Conservation (phyloP, 2,329 filamentous ascomycete species). For the Talaromyces sp. region DNA sequence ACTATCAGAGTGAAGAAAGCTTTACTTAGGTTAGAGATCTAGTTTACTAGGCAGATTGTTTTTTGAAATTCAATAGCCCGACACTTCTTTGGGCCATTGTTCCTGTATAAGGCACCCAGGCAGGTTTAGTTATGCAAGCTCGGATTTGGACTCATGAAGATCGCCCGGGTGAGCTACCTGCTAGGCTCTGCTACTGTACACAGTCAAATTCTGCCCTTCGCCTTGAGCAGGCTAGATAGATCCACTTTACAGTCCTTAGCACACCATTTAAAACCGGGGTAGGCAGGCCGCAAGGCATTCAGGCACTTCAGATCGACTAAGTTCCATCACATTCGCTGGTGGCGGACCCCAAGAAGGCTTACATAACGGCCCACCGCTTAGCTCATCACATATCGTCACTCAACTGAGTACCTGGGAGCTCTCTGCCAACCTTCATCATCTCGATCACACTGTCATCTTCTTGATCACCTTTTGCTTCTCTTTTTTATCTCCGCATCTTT, state of each 20-base stretch:
- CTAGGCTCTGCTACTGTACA: too few relatives aligned
- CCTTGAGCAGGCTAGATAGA: neutral
- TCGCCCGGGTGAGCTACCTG: too few relatives aligned
- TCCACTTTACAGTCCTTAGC: neutral
- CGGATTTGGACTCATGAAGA: too few relatives aligned
- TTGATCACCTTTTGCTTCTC: constrained; percentile 17
- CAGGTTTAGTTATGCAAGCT: too few relatives aligned
- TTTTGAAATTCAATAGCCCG: too few relatives aligned
- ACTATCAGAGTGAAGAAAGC: too few relatives aligned
- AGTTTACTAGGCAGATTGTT: too few relatives aligned
- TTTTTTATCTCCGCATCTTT: constrained; percentile 16
- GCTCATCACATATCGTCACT: constrained; percentile 44
- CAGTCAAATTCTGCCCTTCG: too few relatives aligned
- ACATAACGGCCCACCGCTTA: constrained; percentile 31
- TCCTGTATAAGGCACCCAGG: too few relatives aligned
- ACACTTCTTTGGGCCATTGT: too few relatives aligned
- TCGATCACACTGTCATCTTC: constrained; percentile 9
- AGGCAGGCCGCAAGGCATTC: constrained; percentile 13
- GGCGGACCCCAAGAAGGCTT: constrained; percentile 29
- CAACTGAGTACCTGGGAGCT: constrained; percentile 35
- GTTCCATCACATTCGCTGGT: constrained; percentile 43
- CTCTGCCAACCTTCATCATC: constrained; percentile 19
- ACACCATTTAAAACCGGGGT: neutral
- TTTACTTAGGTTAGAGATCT: too few relatives aligned
- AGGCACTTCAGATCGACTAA: constrained; percentile 32